A percentile compares a stretch with the other conserved stretches of the same genome.
Evolutionary conservation across 495 filamentous ascomycete genomes (phyloP).

Genomic region (Parmelia sp.): DNA sequence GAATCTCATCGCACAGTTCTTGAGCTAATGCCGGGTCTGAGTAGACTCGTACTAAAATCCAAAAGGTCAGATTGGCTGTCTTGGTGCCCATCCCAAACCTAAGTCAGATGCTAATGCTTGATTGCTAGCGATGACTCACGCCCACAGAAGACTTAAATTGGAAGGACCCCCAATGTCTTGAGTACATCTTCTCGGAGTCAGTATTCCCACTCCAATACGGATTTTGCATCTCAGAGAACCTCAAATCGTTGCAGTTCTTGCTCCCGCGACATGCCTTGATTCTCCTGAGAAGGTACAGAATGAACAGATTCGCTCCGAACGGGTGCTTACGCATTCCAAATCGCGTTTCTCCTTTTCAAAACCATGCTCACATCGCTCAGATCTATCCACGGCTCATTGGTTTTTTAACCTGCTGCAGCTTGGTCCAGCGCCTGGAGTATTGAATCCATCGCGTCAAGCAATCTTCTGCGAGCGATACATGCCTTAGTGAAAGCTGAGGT

Average conservation of each 20-base stretch:
- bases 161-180: conserved; percentile 32
- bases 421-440: conserved; percentile 47
- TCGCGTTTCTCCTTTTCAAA: conserved; percentile 39
- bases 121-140: conserved; percentile 15
- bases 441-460: conserved; percentile 41
- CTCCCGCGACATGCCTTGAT: neutral
- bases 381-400: conserved; percentile 45
- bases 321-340: conserved; percentile 24
- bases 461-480: conserved; percentile 45
- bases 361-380: conserved; percentile 48
- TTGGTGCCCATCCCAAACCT: conserved; percentile 36
- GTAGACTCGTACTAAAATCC: conserved; percentile 51
- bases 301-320: neutral
- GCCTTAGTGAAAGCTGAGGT: conserved; percentile 45
- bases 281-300: neutral
- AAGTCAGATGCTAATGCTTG: neutral
- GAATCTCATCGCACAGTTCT: conserved; percentile 49
- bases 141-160: conserved; percentile 46
- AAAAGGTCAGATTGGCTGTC: conserved; percentile 47
- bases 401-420: conserved; percentile 41
- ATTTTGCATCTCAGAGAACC: neutral
- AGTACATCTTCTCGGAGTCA: conserved; percentile 18
- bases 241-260: neutral
- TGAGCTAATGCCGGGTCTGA: conserved; percentile 39
- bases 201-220: neutral